Base-by-base conservation (phyloP, 2,329 filamentous ascomycete genomes). In the Fusarium fracticaudum region DNA sequence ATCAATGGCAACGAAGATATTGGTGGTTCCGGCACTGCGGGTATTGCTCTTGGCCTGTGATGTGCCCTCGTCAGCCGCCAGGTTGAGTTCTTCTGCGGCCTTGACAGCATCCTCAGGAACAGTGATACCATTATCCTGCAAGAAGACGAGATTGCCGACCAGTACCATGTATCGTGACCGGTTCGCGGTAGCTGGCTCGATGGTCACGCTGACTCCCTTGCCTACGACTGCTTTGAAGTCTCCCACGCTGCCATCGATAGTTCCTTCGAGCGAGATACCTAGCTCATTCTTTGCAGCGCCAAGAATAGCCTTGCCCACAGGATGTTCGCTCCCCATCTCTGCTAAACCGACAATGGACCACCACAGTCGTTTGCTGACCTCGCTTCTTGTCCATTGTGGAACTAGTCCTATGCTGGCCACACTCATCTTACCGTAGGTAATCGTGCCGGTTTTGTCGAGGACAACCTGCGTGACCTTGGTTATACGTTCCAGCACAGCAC, bases 391-490 rank as follows among this genome's bases (percentile, higher is more conserved):
- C 47, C 89, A 64, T 87, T 91, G 33, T 89, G 43, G 96, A 87
- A 58, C 90, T 90, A 29, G 89, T 86, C 66, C 91, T 90, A n/a
- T 5, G 10, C 29, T 31, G 11, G 94, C 93, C n/a, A 98, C 95
- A 71, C 90, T 96, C 95, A 99, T 98, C 83, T 95, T 97, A 45
- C 96, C 96, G 76, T 96, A 90, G 0, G 96, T 99, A 69, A 99
- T 88, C 6, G 96, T 98, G 40, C 96, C 96, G 3, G 96, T 98
- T 88, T 98, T 98, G 85, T 98, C 96, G 26, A 98, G 90, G 17
- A 98, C 93, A 24, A 98, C 89, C 76, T 97, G 93, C 5, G 92
- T 97, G 74, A 98, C 90, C 81, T 94, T 96, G 15, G 95, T 98
- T 1, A 95, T 93, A 9, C 91, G 94, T 84, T 99, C 96, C 7